Conservation (phyloP, 495 filamentous ascomycete genomes). For the Lichenothelia convexa region DNA sequence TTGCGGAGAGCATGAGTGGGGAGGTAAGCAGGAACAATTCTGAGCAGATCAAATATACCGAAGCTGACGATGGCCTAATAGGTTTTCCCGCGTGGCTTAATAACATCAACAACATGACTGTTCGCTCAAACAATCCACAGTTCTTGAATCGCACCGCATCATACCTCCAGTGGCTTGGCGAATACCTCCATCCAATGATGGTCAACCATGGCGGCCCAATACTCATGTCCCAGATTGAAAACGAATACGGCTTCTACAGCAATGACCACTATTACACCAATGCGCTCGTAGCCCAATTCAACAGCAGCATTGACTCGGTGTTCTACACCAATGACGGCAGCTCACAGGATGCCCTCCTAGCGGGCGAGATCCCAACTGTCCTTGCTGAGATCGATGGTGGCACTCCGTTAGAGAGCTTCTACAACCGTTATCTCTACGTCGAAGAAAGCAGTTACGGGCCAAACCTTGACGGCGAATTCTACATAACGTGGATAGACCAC, state of each 20-base stretch:
- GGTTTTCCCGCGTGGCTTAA: too few relatives aligned
- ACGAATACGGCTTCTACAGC: slow-evolving; percentile 31
- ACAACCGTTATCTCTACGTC: slow-evolving; percentile 23
- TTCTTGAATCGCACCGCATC: too few relatives aligned
- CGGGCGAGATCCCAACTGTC: slow-evolving; percentile 24
- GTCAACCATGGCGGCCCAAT: too few relatives aligned
- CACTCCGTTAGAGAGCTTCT: slow-evolving; percentile 24
- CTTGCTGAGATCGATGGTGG: slow-evolving; percentile 29
- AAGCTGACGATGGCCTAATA: too few relatives aligned
- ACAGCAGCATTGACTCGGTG: slow-evolving; percentile 20
- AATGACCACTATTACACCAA: slow-evolving; percentile 23
- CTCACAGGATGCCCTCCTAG: slow-evolving; percentile 21
- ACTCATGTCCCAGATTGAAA: slow-evolving; percentile 31
- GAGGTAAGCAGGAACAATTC: too few relatives aligned
- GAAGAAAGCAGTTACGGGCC: slow-evolving; percentile 26
- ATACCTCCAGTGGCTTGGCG: too few relatives aligned
- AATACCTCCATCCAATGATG: too few relatives aligned
- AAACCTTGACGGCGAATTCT: slow-evolving; percentile 29
- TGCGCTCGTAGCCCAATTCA: slow-evolving; percentile 22
- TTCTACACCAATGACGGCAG: slow-evolving; percentile 32
- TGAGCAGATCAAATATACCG: too few relatives aligned
- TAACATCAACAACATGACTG: too few relatives aligned
- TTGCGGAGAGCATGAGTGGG: too few relatives aligned
- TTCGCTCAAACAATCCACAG: too few relatives aligned
- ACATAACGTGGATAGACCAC: slow-evolving; percentile 20